Evolutionary conservation across 495 filamentous ascomycete species (phyloP).

Genomic region (Daldinia loculata): DNA sequence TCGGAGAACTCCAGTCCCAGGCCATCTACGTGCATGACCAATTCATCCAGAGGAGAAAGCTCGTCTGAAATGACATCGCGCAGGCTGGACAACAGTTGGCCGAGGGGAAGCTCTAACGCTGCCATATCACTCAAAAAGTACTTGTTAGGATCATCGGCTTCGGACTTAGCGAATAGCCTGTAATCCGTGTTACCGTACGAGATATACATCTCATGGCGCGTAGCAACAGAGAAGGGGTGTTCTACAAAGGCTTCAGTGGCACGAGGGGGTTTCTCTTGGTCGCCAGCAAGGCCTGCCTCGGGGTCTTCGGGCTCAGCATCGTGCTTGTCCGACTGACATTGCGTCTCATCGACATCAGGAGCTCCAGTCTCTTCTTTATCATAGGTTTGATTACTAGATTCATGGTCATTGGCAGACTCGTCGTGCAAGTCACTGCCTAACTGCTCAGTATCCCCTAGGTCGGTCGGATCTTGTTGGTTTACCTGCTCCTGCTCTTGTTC

Average conservation of each 20-base stretch:
- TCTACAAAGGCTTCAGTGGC: slow-evolving; percentile 18
- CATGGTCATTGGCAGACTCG: slow-evolving; percentile 45
- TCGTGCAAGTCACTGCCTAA: slow-evolving; percentile 50
- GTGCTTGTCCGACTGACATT: background rate
- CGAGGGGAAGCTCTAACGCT: slow-evolving; percentile 65
- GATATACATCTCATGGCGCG: slow-evolving; percentile 51
- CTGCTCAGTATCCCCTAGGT: slow-evolving; percentile 53
- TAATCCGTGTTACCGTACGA: slow-evolving; percentile 74
- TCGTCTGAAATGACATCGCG: slow-evolving; percentile 73
- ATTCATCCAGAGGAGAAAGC: slow-evolving; percentile 70
- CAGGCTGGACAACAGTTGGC: slow-evolving; percentile 68
- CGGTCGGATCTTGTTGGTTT: slow-evolving; percentile 11
- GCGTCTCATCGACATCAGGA: slow-evolving; percentile 21
- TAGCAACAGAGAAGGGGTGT: slow-evolving; percentile 35
- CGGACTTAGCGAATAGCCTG: slow-evolving; percentile 72
- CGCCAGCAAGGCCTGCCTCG: background rate
- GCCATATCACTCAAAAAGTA: slow-evolving; percentile 78
- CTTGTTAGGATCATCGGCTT: slow-evolving; percentile 70
- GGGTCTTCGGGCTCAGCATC: slow-evolving; percentile 7
- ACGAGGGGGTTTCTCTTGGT: slow-evolving; percentile 19
- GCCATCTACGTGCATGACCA: slow-evolving; percentile 72
- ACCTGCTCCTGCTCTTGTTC: slow-evolving; percentile 17
- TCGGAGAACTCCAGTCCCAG: slow-evolving; percentile 77
- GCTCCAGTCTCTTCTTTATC: slow-evolving; percentile 24
- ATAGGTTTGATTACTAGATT: slow-evolving; percentile 25